Conservation (phyloP, 805 yeast species). For the Wickerhamomyces sydowiorum region DNA sequence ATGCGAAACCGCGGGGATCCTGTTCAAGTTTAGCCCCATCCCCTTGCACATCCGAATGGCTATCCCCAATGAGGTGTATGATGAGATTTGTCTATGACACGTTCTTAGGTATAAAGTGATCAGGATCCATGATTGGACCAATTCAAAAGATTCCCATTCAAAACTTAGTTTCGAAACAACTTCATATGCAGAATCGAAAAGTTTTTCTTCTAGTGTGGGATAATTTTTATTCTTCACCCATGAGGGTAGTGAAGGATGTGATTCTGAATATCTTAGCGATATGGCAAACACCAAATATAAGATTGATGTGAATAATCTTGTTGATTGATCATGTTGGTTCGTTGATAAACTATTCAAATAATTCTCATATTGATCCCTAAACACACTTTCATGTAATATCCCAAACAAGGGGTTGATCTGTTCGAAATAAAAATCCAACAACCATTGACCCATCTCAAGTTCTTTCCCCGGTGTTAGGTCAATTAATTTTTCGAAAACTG, state of each 20-base stretch:
- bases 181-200: constrained; percentile 35
- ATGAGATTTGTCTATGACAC: constrained; percentile 38
- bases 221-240: constrained; percentile 13
- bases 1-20: constrained; percentile 19
- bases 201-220: constrained; percentile 31
- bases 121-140: constrained; percentile 46
- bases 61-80: constrained; percentile 34
- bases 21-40: constrained; percentile 34
- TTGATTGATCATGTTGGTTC: constrained; percentile 25
- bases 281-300: constrained; percentile 43
- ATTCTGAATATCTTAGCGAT: constrained; percentile 46
- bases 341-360: constrained; percentile 19
- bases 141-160: constrained; percentile 48
- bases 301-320: constrained; percentile 47
- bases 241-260: constrained; percentile 10
- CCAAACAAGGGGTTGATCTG: constrained; percentile 49
- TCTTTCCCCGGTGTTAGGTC: constrained; percentile 14
- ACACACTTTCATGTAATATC: constrained; percentile 47
- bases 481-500: constrained; percentile 18
- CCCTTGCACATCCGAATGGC: constrained; percentile 39
- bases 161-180: constrained; percentile 35
- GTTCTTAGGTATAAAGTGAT: constrained; percentile 37
- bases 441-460: constrained; percentile 25
- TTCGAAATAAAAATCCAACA: constrained; percentile 35
- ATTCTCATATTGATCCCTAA: constrained; percentile 40